Conservation (phyloP, 805 yeast species). For the Candida tallmaniae region DNA sequence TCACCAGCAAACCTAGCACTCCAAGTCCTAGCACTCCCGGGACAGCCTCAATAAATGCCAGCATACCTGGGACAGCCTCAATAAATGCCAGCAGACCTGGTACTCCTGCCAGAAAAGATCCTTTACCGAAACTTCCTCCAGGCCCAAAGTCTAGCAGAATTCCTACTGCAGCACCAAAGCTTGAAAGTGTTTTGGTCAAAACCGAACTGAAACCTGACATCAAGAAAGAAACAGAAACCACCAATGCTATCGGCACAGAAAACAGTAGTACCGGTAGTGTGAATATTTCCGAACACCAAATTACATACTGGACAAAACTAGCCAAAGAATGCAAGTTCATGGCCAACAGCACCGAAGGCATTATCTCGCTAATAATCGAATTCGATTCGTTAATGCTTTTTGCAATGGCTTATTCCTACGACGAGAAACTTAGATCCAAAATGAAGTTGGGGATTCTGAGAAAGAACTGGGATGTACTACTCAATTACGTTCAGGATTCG, state of each 20-base stretch:
- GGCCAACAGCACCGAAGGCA: conserved; percentile 15
- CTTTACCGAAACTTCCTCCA: neutral
- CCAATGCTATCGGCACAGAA: neutral
- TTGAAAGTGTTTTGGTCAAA: neutral
- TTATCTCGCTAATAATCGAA: conserved; percentile 19
- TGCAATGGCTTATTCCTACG: conserved; percentile 26
- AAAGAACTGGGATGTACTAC: conserved; percentile 23
- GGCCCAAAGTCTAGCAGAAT: neutral
- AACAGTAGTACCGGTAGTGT: neutral
- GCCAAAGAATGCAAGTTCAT: conserved; percentile 17
- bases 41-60: neutral
- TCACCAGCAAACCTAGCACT: neutral
- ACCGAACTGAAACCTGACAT: neutral
- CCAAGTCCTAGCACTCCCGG: neutral
- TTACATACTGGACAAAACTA: conserved; percentile 18
- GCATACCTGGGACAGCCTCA: neutral
- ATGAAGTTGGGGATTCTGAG: conserved; percentile 25
- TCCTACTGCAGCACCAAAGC: neutral
- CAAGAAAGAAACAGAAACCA: neutral
- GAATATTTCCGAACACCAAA: conserved; percentile 1
- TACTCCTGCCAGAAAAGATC: neutral
- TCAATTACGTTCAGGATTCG: conserved; percentile 16
- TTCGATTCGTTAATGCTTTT: conserved; percentile 24
- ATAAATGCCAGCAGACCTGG: neutral
- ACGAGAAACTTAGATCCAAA: conserved; percentile 25